Evolutionary conservation across 192 early-diverging fungal species (phyloP), one percentile per base, ranked within the genome.

Genomic region (Umbelopsis sp.): DNA sequence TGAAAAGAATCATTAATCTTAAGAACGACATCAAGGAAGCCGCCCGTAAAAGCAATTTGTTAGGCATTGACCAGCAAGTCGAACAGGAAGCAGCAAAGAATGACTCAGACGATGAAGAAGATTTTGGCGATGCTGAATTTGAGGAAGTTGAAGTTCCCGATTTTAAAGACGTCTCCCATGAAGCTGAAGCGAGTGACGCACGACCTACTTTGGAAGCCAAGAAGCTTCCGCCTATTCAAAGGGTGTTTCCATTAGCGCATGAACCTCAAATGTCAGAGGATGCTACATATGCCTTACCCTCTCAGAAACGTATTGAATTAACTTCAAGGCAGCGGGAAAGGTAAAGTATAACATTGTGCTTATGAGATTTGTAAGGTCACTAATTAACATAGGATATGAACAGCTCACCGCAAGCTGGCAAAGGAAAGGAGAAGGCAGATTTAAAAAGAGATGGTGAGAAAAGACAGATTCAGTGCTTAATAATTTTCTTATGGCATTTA

Each of bases 91-190:
- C 55, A 0, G 5, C 11, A 46, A 72, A 10, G 33, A 70, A 74
- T 12, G 78, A 76, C 2, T 69, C 79, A 11, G 84, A 83, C 4
- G 81, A 81, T 11, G 67, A 74, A 45, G 74, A 78, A 10, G 81
- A 85, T n/a, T 78, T 79, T 66, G 74, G 74, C 50, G 76, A 85
- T n/a, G 80, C 81, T 0, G 18, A 46, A 0, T 75, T 79, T 51
- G 73, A 79, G 66, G 74, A 79, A 13, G 61, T 82, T 18, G 69
- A 72, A 8, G 35, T 71, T 4, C 37, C 71, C 3, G 55, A 25
- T 7, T 35, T 35, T 25, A 30, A 61, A 18, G 21, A n/a, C 20
- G 33, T 44, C 5, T 76, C 69, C 27, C 69, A 49, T 18, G 72
- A 76, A 50, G 72, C 65, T 25, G 79, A 74, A 22, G 67, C 70